Percentiles rank a stretch among this genome's conserved stretches.
phyloP scores from a whole-genome alignment of 2,329 filamentous ascomycete genomes.

The Stemphylium lycopersici region DNA sequence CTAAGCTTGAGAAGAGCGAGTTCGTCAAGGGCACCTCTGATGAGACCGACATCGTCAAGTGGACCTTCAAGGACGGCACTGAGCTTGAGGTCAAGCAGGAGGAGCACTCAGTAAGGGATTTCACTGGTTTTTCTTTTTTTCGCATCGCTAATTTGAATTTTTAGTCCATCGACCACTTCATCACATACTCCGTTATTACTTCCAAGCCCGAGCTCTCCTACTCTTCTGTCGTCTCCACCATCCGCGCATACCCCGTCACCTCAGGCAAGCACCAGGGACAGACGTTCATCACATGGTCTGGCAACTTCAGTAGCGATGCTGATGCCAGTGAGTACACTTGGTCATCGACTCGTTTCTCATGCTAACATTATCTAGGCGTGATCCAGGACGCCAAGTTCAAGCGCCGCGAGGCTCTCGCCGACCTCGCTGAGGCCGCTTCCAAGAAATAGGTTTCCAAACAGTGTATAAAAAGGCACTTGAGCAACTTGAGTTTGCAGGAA shows the following conservation, averaged over 20 bases:
- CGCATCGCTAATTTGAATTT: not conserved
- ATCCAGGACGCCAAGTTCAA: conserved; percentile 80
- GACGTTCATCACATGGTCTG: conserved; percentile 73
- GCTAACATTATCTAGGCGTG: conserved; percentile 57
- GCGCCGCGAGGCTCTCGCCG: conserved; percentile 72
- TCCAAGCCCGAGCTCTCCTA: conserved; percentile 69
- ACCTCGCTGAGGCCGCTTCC: conserved; percentile 62
- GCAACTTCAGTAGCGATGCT: conserved; percentile 73
- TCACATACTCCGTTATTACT: conserved; percentile 75
- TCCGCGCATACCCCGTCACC: conserved; percentile 70
- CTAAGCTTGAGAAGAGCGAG: conserved; percentile 66
- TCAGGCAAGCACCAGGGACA: conserved; percentile 67
- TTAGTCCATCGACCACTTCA: conserved; percentile 69
- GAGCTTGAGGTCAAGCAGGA: conserved; percentile 76
- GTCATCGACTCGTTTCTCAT: not conserved
- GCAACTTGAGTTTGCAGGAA: not conserved
- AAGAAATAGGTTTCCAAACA: conserved; percentile 39
- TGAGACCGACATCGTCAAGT: conserved; percentile 72
- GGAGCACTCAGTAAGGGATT: conserved; percentile 68
- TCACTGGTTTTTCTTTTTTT: not conserved
- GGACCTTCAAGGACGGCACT: conserved; percentile 73
- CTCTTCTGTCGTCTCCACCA: conserved; percentile 69
- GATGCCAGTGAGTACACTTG: conserved; percentile 64
- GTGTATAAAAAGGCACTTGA: not conserved
- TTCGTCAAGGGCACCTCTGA: conserved; percentile 66